Evolutionary conservation across 2,329 filamentous ascomycete genomes (phyloP), one percentile per base, ranked within the genome.

Genomic region (Penicillium sp.): DNA sequence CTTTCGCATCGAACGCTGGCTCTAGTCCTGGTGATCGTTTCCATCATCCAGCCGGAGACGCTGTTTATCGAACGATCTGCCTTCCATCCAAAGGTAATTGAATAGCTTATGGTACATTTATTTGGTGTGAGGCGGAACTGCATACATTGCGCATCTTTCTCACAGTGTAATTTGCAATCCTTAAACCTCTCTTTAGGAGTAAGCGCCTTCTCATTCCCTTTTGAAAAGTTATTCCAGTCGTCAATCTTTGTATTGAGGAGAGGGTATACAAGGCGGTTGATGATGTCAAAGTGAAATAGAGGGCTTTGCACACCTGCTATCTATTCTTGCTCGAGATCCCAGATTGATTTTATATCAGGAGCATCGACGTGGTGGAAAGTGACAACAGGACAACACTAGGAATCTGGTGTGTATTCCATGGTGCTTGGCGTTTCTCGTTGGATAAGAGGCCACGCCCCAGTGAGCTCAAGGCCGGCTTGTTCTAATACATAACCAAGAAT

Each of bases 121-220:
- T n/a, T n/a, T n/a, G 42, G 42, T 45, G 42, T 45, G 42, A 45
- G n/a, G 22, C 42, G 42, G 42, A 45, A 45, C 42, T 45, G 42
- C 42, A 45, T 45, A 22, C 42, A 45, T 45, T 25, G 20, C 22
- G 28, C 20, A 28, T 45, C 42, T 28, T 28, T 14, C 42, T 45
- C 42, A 45, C 42, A 45, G 20, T 11, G 11, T 45, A 25, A 22
- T 22, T 45, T 45, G 42, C 42, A 45, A 45, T 45, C 42, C 6
- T 45, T 22, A 15, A 45, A 45, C 15, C 42, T 22, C 28, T 45
- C 42, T 2, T 28, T 15, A 6, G 11, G 1, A 28, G 20, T 28
- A 45, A 45, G 42, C 22, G 15, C 11, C 28, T 25, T 28, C 42
- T 28, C 42, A 22, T 45, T 12, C 22, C 42, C 42, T 15, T 45